These are phyloP conservation scores for Chlorella sp. DNA, from an alignment of 139 green algal species.

Conservation along the genomic window DNA sequence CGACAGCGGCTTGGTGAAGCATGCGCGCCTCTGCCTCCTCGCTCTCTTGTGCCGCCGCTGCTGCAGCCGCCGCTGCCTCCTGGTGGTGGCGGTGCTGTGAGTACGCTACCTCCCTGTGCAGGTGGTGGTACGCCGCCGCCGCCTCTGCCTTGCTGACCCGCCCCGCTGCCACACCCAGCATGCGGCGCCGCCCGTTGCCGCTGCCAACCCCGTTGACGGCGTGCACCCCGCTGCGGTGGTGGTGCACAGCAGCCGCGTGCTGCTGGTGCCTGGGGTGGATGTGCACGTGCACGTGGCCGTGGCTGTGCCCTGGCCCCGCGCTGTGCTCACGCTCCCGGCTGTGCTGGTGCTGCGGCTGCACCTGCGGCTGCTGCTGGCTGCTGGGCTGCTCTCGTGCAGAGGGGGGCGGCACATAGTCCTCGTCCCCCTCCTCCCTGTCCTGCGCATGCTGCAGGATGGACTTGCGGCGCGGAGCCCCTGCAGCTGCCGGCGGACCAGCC, in stretches of 20 bases:
- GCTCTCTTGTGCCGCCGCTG: neutral
- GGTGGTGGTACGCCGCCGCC: neutral
- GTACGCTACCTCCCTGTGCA: neutral
- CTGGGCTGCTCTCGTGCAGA: neutral
- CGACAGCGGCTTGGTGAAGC: neutral
- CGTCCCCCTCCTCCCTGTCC: conserved; percentile 15
- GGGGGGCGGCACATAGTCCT: conserved; percentile 19
- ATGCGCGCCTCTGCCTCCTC: neutral
- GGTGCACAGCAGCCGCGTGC: neutral
- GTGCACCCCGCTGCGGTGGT: neutral
- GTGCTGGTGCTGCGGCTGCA: neutral
- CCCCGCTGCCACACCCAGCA: neutral
- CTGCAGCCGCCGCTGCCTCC: neutral
- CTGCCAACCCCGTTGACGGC: neutral
- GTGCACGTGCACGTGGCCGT: neutral
- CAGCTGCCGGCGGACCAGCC: neutral
- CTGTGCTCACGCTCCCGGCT: neutral
- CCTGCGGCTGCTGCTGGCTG: neutral
- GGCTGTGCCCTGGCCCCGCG: neutral
- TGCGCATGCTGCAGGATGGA: neutral
- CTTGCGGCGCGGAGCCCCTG: neutral
- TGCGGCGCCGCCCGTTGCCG: neutral
- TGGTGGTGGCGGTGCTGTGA: neutral
- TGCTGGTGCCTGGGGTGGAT: neutral
- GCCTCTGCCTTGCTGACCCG: conserved; percentile 7